A percentile compares a stretch with the other conserved stretches of the same genome.
phyloP scores from a whole-genome alignment of 768 basidiomycete species.

The Leccinum longicurvipes region DNA sequence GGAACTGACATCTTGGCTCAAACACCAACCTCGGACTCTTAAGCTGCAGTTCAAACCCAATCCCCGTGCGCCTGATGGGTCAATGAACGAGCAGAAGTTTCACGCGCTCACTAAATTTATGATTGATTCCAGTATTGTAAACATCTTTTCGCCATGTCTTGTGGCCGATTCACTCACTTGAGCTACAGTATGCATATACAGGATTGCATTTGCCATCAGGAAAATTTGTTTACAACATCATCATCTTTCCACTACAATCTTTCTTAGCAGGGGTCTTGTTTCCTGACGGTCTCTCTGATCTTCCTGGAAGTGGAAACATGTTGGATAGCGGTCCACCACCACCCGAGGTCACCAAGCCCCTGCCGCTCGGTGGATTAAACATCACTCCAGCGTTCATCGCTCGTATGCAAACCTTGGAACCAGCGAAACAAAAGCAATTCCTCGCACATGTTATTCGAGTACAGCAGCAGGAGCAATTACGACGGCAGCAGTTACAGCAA shows the following conservation, averaged over 20 bases:
- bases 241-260: constrained; percentile 43
- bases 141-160: constrained; percentile 17
- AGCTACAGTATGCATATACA: constrained; percentile 45
- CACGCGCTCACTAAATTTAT: constrained; percentile 42
- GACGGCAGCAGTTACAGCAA: constrained; percentile 27
- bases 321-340: constrained; percentile 4
- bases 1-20: constrained; percentile 50
- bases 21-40: constrained; percentile 31
- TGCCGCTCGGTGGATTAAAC: background rate
- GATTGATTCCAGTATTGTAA: constrained; percentile 42
- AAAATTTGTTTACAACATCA: constrained; percentile 39
- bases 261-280: constrained; percentile 50
- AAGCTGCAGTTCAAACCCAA: constrained; percentile 40
- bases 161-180: background rate
- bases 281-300: constrained; percentile 48
- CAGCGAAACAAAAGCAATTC: constrained; percentile 19
- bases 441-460: constrained; percentile 11
- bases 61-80: constrained; percentile 32
- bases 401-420: constrained; percentile 25
- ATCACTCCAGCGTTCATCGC: constrained; percentile 12
- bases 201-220: constrained; percentile 49
- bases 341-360: constrained; percentile 8
- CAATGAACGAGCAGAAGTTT: constrained; percentile 44
- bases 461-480: constrained; percentile 23
- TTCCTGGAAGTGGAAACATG: constrained; percentile 25